Percentiles rank a stretch among this genome's conserved stretches.
Conservation (phyloP, 495 filamentous ascomycete species). For the Penicillium chermesinum region DNA sequence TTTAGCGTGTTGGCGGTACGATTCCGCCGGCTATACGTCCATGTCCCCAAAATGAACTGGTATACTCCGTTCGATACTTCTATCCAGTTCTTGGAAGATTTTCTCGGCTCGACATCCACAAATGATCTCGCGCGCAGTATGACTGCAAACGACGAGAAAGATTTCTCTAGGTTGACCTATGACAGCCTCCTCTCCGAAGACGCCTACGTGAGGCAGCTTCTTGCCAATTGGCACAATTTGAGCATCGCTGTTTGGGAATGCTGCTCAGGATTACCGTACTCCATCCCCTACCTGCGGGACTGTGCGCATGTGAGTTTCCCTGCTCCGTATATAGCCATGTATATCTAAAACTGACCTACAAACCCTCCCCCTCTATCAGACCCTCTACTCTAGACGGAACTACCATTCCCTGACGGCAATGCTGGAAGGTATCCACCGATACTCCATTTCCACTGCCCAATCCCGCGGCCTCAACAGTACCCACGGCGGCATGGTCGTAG, state of each 20-base stretch:
- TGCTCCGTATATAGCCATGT: neutral
- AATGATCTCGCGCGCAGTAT: slow-evolving; percentile 29
- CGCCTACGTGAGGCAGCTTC: slow-evolving; percentile 11
- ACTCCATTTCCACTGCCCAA: slow-evolving; percentile 24
- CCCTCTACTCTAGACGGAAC: slow-evolving; percentile 22
- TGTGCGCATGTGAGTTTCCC: slow-evolving; percentile 27
- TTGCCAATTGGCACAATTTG: slow-evolving; percentile 27
- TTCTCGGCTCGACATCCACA: slow-evolving; percentile 25
- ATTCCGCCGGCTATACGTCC: slow-evolving; percentile 33
- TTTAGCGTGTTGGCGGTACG: slow-evolving; percentile 32
- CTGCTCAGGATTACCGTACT: slow-evolving; percentile 35
- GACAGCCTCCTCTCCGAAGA: slow-evolving; percentile 20
- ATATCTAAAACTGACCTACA: slow-evolving; percentile 3
- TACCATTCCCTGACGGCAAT: slow-evolving; percentile 37
- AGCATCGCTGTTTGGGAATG: slow-evolving; percentile 38
- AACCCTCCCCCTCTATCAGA: too few species aligned
- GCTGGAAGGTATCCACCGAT: slow-evolving; percentile 30
- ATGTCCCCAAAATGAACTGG: slow-evolving; percentile 35
- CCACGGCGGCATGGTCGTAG: slow-evolving; percentile 12
- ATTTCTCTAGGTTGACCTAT: slow-evolving; percentile 24
- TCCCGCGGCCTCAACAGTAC: slow-evolving; percentile 10
- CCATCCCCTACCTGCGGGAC: slow-evolving; percentile 30
- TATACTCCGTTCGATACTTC: slow-evolving; percentile 25
- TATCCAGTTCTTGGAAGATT: slow-evolving; percentile 32
- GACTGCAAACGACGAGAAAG: slow-evolving; percentile 22